Base-by-base conservation (phyloP, 257 asterid genomes). In the Petunia axillaris region DNA sequence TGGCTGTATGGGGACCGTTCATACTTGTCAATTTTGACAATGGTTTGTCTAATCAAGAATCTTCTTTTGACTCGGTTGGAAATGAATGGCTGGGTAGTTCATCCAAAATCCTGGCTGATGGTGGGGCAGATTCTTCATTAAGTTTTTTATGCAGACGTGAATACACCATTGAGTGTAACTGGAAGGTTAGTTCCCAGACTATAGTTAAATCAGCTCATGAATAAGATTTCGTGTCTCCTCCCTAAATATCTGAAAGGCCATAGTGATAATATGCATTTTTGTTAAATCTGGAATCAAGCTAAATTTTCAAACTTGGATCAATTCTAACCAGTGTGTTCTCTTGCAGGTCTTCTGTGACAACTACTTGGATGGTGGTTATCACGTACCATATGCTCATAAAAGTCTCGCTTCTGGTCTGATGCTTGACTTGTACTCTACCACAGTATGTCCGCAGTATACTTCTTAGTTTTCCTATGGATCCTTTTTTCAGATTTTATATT, bases 291-390 rank as follows among this genome's bases (percentile, higher is more conserved):
- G 48, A 63, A 5, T 38, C 71, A 11, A 64, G 71, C 50, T 39
- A 39, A 38, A 64, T 39, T 64, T 37, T 39, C 52, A 7, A 64
- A 14, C 52, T 38, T 64, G 10, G 38, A 64, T 38, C 41, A 46
- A 66, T 48, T 44, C 43, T 2, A 81, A n/a, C 36, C 44, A 39
- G 67, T 65, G 11, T 67, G 3, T 58, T 83, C 38, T 48, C 67
- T 62, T 86, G 85, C 88, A 94, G 98, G 98, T 94, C n/a, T 93
- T 94, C 86, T 91, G 98, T 14, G 97, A 93, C 87, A 94, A 94
- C 85, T 93, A 94, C 87, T 89, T 94, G 83, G 98, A 94, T 80
- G 98, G 98, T 37, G 98, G 98, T 76, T 93, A 94, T 84, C 98
- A 94, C 63, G 96, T 94, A 38, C 97, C 96, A 35, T 90, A 89